Percentiles rank a stretch among this genome's conserved stretches.
phyloP scores from a whole-genome alignment of 805 yeast species.

The Candida piceae region DNA sequence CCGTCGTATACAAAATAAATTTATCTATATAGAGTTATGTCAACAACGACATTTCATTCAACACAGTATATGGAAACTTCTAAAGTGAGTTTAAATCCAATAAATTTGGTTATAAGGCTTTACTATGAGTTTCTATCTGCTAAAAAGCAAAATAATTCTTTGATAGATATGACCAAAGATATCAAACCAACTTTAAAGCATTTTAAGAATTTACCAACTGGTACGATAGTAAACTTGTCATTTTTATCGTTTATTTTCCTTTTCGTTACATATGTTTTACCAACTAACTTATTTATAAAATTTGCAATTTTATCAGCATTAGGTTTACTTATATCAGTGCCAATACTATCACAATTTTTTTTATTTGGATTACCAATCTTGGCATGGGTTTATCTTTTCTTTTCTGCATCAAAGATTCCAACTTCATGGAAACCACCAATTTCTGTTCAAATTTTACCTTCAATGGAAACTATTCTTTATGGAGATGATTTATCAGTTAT shows the following conservation, averaged over 20 bases:
- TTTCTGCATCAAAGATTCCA: constrained; percentile 71
- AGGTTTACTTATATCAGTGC: constrained; percentile 52
- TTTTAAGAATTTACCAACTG: constrained; percentile 13
- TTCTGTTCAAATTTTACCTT: constrained; percentile 81
- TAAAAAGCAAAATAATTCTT: constrained; percentile 15
- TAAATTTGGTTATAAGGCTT: constrained; percentile 14
- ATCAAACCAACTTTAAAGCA: constrained; percentile 19
- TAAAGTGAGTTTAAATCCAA: constrained; percentile 10
- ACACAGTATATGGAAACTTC: no score
- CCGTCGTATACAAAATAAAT: no score
- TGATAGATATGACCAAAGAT: constrained; percentile 14
- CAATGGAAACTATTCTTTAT: constrained; percentile 84
- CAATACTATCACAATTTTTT: constrained; percentile 80
- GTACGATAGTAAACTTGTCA: constrained; percentile 37
- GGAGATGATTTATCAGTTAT: constrained; percentile 87
- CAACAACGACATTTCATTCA: constrained; percentile 1
- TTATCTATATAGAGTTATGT: no score
- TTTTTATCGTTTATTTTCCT: constrained; percentile 46
- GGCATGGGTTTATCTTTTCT: constrained; percentile 81
- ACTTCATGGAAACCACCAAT: constrained; percentile 79
- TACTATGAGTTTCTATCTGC: constrained; percentile 17
- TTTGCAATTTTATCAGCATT: constrained; percentile 32
- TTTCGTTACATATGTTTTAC: constrained; percentile 55
- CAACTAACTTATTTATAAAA: constrained; percentile 42
- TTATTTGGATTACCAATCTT: constrained; percentile 77